These are phyloP conservation scores for Gillenia trifoliata DNA, from an alignment of 306 rosid genomes.

Conservation along the genomic window DNA sequence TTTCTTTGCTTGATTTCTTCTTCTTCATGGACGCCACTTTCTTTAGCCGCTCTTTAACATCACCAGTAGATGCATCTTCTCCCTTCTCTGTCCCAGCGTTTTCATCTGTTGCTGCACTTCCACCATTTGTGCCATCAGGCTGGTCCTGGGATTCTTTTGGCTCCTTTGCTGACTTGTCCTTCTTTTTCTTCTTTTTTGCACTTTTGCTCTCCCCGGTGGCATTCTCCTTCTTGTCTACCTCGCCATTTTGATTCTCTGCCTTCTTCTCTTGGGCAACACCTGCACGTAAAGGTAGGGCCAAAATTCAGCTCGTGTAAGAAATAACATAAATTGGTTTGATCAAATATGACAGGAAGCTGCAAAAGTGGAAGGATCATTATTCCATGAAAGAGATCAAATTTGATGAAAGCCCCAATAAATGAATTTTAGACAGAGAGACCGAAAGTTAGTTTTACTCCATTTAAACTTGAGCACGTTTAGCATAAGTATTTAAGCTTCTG, in stretches of 20 bases:
- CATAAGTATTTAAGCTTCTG: not conserved
- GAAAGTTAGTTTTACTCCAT: no score
- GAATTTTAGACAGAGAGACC: not conserved
- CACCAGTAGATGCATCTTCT: conserved; percentile 44
- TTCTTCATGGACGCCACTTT: conserved; percentile 64
- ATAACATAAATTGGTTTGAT: not conserved
- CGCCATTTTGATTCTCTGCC: conserved; percentile 30
- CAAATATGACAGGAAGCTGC: not conserved
- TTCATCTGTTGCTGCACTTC: conserved; percentile 31
- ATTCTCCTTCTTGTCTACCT: conserved; percentile 49
- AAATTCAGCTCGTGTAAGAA: not conserved
- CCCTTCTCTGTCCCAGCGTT: conserved; percentile 38
- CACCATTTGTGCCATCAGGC: conserved; percentile 26
- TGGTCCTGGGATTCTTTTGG: conserved; percentile 51
- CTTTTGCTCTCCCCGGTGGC: conserved; percentile 50
- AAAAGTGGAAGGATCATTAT: not conserved
- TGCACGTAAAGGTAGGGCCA: not conserved
- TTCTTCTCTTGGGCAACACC: conserved; percentile 37
- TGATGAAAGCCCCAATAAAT: conserved; percentile 1
- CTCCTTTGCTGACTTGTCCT: conserved; percentile 67
- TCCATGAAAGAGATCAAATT: not conserved
- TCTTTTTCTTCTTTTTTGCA: conserved; percentile 71
- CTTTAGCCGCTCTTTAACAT: conserved; percentile 76
- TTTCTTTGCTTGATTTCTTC: conserved; percentile 69
- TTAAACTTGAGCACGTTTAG: not conserved